Conservation (phyloP, 331 rosid genomes). For the Rosa hybrid region DNA sequence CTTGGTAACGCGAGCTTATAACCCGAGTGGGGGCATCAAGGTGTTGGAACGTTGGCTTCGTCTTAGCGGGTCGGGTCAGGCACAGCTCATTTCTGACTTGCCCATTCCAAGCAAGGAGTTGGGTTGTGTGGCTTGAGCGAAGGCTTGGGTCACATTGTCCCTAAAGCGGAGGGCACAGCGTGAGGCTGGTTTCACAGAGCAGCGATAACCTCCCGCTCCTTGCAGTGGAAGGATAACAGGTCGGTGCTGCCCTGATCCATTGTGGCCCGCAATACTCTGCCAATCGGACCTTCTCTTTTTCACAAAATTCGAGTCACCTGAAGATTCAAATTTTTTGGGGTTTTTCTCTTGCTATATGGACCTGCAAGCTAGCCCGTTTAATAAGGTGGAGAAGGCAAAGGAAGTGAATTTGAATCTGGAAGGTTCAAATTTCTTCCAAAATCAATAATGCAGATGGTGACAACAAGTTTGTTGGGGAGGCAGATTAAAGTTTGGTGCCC, state of each 20-base stretch:
- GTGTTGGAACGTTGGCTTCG: not conserved
- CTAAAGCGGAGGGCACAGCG: too few relatives aligned
- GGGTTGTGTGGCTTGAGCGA: not conserved
- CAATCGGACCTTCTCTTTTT: not conserved
- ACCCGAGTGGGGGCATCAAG: not conserved
- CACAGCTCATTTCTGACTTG: not conserved
- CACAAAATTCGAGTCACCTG: not conserved
- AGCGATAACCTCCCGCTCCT: not conserved
- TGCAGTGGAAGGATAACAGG: not conserved
- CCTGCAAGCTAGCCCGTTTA: too few relatives aligned
- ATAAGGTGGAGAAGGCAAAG: too few relatives aligned
- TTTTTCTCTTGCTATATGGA: too few relatives aligned
- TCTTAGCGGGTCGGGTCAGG: not conserved
- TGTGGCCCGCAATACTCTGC: not conserved
- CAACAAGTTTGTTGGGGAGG: too few relatives aligned
- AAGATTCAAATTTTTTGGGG: too few relatives aligned
- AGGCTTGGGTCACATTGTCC: not conserved
- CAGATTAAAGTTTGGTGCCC: too few relatives aligned
- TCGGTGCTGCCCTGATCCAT: not conserved
- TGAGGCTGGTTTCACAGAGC: too few relatives aligned
- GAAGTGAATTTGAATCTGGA: too few relatives aligned
- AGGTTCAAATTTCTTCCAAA: too few relatives aligned
- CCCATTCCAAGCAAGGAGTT: slow-evolving; percentile 2
- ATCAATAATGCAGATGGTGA: too few relatives aligned
- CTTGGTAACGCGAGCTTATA: not conserved